These are phyloP conservation scores for Erysiphe pulchra DNA, from an alignment of 2,329 filamentous ascomycete species.

Conservation along the genomic window DNA sequence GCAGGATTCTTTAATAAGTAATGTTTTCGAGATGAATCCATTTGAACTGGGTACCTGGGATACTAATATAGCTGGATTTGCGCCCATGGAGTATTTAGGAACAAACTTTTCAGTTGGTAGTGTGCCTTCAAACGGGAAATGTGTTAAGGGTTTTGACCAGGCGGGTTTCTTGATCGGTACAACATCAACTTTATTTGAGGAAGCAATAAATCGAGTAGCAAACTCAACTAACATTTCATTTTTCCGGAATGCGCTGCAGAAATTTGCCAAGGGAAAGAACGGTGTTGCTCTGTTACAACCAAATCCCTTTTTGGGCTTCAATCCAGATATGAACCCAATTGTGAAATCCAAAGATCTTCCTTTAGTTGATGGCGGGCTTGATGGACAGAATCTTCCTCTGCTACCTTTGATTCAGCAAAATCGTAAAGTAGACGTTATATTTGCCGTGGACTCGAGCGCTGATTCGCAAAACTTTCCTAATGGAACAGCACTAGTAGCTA, in stretches of 20 bases:
- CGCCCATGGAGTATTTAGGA: slow-evolving; percentile 43
- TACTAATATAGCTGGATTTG: slow-evolving; percentile 44
- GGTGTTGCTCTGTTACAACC: slow-evolving; percentile 52
- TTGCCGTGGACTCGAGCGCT: slow-evolving; percentile 54
- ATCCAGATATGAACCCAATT: slow-evolving; percentile 30
- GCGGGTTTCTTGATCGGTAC: slow-evolving; percentile 68
- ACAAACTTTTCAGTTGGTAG: slow-evolving; percentile 41
- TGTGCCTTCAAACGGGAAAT: slow-evolving; percentile 28
- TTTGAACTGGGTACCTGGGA: slow-evolving; percentile 61
- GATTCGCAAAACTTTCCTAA: slow-evolving; percentile 55
- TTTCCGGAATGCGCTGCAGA: slow-evolving; percentile 19
- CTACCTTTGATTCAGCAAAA: slow-evolving; percentile 50
- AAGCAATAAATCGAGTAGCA: slow-evolving; percentile 26
- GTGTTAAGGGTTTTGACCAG: slow-evolving; percentile 62
- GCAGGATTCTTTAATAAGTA: slow-evolving; percentile 43
- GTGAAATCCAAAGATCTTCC: slow-evolving; percentile 29
- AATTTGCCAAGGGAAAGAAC: slow-evolving; percentile 30
- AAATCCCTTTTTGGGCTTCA: slow-evolving; percentile 50
- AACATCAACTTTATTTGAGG: slow-evolving; percentile 64
- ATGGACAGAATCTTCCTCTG: slow-evolving; percentile 55
- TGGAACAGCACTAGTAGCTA: slow-evolving; percentile 47
- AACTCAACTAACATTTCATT: slow-evolving; percentile 19
- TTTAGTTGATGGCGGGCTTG: slow-evolving; percentile 56
- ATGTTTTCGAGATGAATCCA: slow-evolving; percentile 53
- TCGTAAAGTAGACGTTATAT: slow-evolving; percentile 55